Evolutionary conservation across 23 red algal species (phyloP).

Genomic region (Porphyridium purpureum): DNA sequence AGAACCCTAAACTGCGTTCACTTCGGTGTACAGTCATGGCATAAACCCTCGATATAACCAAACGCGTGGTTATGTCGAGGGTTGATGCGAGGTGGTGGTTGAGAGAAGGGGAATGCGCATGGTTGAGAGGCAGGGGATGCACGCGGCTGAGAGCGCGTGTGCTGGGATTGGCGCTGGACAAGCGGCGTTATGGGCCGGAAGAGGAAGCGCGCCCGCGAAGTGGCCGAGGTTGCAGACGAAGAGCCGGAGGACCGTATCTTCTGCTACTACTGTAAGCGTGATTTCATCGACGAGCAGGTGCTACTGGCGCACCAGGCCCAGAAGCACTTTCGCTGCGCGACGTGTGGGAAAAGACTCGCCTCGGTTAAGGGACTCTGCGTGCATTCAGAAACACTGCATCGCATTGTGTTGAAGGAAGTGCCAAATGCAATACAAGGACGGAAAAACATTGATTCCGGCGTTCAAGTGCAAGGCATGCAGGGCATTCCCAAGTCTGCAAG

Average conservation of each 20-base stretch:
- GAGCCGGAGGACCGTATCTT: conserved; percentile 39
- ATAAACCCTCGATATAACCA: no score
- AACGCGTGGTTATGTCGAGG: no score
- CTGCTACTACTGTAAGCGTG: conserved; percentile 79
- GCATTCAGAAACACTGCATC: conserved; percentile 58
- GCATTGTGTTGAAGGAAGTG: conserved; percentile 12
- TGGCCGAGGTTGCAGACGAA: no score
- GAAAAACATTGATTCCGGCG: conserved; percentile 7
- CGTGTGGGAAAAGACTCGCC: conserved; percentile 53
- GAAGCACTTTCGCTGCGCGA: conserved; percentile 53
- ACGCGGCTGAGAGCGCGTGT: no score
- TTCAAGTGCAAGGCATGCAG: conserved; percentile 55
- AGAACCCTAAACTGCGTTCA: no score
- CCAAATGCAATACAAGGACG: conserved; percentile 46
- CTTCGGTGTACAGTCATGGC: no score
- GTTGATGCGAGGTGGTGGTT: no score
- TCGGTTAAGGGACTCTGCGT: conserved; percentile 25
- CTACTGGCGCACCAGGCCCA: conserved; percentile 39
- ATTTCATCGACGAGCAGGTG: conserved; percentile 31
- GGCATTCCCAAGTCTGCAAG: conserved; percentile 42
- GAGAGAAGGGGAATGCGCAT: no score
- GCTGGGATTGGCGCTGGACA: no score
- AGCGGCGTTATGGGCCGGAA: conserved; percentile 44
- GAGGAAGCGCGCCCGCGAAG: conserved; percentile 61
- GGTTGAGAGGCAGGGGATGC: no score